Evolutionary conservation across 169 alveolate genomes (phyloP).

Genomic region (Cyclospora cayetanensis): DNA sequence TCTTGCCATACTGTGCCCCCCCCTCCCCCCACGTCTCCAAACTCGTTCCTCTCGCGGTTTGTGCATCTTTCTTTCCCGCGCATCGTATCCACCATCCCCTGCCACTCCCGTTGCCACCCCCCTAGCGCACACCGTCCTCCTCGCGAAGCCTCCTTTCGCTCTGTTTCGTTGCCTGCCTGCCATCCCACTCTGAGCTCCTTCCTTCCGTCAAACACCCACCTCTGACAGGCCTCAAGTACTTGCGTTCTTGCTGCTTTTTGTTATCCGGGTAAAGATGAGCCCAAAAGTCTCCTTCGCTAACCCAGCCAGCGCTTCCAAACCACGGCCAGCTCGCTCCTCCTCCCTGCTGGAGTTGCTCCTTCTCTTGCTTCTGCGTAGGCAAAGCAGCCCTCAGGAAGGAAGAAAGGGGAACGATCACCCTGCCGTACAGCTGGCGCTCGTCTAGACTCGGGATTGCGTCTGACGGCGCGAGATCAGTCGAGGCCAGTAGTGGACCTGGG

Average conservation of each 20-base stretch:
- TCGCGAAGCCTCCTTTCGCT: too few species aligned
- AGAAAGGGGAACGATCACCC: constrained; percentile 63
- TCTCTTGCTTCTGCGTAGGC: constrained; percentile 41
- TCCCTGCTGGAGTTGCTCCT: background rate
- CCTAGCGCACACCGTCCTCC: too few species aligned
- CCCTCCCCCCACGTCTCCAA: too few species aligned
- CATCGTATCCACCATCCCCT: too few species aligned
- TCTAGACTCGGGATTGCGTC: background rate
- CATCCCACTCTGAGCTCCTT: background rate
- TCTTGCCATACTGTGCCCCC: too few species aligned
- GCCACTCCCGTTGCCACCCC: too few species aligned
- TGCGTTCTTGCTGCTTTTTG: constrained; percentile 47
- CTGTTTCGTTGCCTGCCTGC: background rate
- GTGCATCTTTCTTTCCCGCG: too few species aligned
- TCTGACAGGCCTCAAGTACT: constrained; percentile 65
- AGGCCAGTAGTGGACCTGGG: background rate
- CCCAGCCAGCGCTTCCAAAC: background rate
- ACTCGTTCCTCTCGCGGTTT: too few species aligned
- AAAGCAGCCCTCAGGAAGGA: constrained; percentile 38
- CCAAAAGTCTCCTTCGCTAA: constrained; percentile 68
- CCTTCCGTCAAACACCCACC: background rate
- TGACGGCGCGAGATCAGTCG: background rate
- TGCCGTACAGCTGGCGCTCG: constrained; percentile 50
- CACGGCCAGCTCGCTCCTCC: background rate
- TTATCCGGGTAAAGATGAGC: constrained; percentile 68